phyloP scores from a whole-genome alignment of 2,329 filamentous ascomycete species.

The Coniochaeta prunicola region DNA sequence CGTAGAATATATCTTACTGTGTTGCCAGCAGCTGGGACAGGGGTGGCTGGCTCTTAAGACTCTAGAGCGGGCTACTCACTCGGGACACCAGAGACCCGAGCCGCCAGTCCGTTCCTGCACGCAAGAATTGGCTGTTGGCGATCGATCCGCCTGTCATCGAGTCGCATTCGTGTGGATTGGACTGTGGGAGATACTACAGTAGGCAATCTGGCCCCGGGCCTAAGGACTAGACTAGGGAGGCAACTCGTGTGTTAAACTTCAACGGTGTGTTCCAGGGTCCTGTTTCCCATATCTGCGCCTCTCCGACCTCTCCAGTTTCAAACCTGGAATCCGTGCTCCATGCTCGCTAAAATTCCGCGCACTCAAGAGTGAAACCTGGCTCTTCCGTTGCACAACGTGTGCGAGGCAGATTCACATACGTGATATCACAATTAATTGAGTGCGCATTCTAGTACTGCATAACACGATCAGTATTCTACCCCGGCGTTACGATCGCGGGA shows the following conservation, averaged over 20 bases:
- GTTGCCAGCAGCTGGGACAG: too few species aligned
- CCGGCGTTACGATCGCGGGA: constrained; percentile 11
- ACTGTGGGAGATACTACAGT: too few species aligned
- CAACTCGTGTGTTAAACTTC: not conserved
- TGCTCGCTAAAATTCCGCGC: not conserved
- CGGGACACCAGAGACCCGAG: not conserved
- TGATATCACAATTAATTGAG: not conserved
- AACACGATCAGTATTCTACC: too few species aligned
- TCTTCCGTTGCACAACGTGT: not conserved
- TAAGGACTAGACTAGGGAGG: not conserved
- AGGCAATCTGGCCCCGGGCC: not conserved
- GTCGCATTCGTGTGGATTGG: not conserved
- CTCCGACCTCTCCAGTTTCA: not conserved
- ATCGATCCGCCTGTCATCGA: not conserved
- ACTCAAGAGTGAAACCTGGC: not conserved
- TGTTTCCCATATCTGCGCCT: not conserved
- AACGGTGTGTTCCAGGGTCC: not conserved
- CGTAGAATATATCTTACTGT: too few species aligned
- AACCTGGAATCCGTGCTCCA: not conserved
- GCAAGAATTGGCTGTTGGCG: not conserved
- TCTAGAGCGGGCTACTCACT: too few species aligned
- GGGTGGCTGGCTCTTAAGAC: too few species aligned
- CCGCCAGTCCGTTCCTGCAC: not conserved
- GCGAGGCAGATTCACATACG: not conserved
- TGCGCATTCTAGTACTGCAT: not conserved